Conservation (phyloP, 345 rosid genomes). For the Salix purpurea region DNA sequence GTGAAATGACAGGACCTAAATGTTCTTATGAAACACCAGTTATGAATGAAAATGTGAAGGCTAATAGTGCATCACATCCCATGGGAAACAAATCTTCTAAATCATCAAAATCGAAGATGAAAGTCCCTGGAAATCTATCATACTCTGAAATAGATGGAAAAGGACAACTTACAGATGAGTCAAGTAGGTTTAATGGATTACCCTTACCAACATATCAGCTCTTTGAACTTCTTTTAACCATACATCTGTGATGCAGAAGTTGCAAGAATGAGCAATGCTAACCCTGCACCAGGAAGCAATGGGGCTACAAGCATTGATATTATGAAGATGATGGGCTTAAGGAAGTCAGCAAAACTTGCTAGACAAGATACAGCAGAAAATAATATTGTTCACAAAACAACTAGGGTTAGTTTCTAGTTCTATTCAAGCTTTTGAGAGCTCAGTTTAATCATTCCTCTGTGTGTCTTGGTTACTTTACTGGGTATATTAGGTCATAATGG, state of each 20-base stretch:
- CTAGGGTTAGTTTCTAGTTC: slow-evolving; percentile 40
- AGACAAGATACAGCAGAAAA: slow-evolving; percentile 23
- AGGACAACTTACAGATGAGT: slow-evolving; percentile 33
- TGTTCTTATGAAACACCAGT: slow-evolving; percentile 9
- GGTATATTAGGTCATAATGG: neutral
- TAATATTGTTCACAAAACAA: slow-evolving; percentile 36
- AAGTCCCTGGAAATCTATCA: slow-evolving; percentile 33
- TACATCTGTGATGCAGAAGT: slow-evolving; percentile 32
- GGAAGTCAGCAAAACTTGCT: slow-evolving; percentile 48
- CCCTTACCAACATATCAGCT: slow-evolving; percentile 1
- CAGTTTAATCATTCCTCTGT: neutral
- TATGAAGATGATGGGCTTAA: slow-evolving; percentile 56
- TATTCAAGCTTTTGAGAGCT: slow-evolving; percentile 4
- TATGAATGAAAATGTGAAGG: slow-evolving; percentile 17
- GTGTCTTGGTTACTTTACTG: neutral
- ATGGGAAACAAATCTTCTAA: slow-evolving; percentile 29
- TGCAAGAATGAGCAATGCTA: slow-evolving; percentile 24
- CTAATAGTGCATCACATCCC: slow-evolving; percentile 19
- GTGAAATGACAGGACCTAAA: slow-evolving; percentile 14
- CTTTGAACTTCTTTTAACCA: slow-evolving; percentile 14
- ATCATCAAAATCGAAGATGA: slow-evolving; percentile 29
- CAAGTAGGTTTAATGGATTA: slow-evolving; percentile 28
- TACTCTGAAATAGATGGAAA: slow-evolving; percentile 38
- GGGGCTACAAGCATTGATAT: slow-evolving; percentile 37
- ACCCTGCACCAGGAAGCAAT: slow-evolving; percentile 31